Base-by-base conservation (phyloP, 441 rosid genomes). In the Brassica balearica region DNA sequence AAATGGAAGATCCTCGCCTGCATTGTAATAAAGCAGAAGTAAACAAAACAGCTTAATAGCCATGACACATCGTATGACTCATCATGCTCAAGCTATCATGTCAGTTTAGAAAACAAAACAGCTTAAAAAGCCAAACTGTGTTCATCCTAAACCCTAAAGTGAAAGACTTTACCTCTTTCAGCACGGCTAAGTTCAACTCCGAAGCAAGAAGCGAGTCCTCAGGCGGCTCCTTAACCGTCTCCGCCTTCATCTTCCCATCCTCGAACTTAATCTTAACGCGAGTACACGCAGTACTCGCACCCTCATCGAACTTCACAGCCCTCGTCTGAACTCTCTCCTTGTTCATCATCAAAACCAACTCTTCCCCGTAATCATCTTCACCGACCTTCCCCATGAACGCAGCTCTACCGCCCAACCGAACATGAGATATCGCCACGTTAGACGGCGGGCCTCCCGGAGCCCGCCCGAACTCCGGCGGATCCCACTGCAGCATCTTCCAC, bases 401-500 rank as follows among this genome's bases (percentile, higher is more conserved):
- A 2, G 95, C 92, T 75, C 95, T 80, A 15, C 95, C 95, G 0
- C 92, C 91, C 2, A 88, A 78, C 72, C 95, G 74, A 23, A 86
- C 91, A 63, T 87, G 91, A 2, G 91, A 85, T 68, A 90, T 87
- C 3, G 90, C 92, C 78, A 88, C 92, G 75, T 88, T 87, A 12
- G 87, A 87, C 23, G 89, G 88, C 2, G 92, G 82, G 20, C 95
- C 90, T 15, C 91, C 92, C 1, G 91, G 95, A 6, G 89, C 88
- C 32, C 92, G 70, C 7, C 78, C 88, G 73, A 88, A 90, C 81
- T 90, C 91, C 29, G 91, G 90, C 8, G 99, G 98, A 67, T 89
- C 92, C 97, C 96, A 93, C 82, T 93, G 98, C 23, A 95, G 84
- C 97, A 87, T 88, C 84, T 93, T 95, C 97, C 98, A 91, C 80